A percentile compares a stretch with the other conserved stretches of the same genome.
Evolutionary conservation across 352 stramenopile species (phyloP).

Genomic region (Globisporangium irregulare): DNA sequence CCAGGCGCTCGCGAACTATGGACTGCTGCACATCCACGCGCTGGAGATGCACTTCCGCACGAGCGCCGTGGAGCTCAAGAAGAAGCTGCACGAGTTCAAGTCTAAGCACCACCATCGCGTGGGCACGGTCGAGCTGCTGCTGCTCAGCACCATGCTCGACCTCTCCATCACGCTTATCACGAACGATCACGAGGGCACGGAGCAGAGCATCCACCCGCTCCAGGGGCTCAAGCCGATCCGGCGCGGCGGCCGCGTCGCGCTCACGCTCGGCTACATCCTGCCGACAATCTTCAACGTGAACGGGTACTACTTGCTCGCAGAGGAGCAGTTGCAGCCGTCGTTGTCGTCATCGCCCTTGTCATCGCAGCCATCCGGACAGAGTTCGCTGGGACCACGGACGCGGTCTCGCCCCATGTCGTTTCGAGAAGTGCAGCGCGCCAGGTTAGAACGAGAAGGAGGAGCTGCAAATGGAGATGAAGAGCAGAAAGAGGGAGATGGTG

Average conservation of each 20-base stretch:
- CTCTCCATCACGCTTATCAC: slow-evolving; percentile 70
- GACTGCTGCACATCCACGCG: slow-evolving; percentile 55
- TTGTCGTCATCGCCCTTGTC: neutral
- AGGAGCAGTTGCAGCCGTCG: neutral
- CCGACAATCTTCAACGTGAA: slow-evolving; percentile 67
- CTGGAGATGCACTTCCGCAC: slow-evolving; percentile 56
- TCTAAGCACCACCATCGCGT: slow-evolving; percentile 49
- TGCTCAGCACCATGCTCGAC: slow-evolving; percentile 77
- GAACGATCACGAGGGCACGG: slow-evolving; percentile 73
- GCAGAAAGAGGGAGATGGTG: slow-evolving; percentile 4
- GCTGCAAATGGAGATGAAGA: slow-evolving; percentile 8
- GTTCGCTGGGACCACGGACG: neutral
- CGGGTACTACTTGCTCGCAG: slow-evolving; percentile 65
- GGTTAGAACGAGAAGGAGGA: neutral
- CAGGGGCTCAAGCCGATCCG: slow-evolving; percentile 46
- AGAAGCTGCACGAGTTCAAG: slow-evolving; percentile 77
- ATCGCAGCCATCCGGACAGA: neutral
- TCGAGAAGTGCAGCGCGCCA: slow-evolving; percentile 2
- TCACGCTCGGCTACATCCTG: slow-evolving; percentile 74
- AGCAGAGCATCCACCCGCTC: slow-evolving; percentile 62
- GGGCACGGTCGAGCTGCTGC: slow-evolving; percentile 59
- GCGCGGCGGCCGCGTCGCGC: slow-evolving; percentile 38
- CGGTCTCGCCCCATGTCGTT: slow-evolving; percentile 3
- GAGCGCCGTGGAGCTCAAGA: slow-evolving; percentile 66
- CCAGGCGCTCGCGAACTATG: slow-evolving; percentile 67